Evolutionary conservation across 176 grass and related monocot genomes (phyloP).

Genomic region (Thinopyrum elongatum): DNA sequence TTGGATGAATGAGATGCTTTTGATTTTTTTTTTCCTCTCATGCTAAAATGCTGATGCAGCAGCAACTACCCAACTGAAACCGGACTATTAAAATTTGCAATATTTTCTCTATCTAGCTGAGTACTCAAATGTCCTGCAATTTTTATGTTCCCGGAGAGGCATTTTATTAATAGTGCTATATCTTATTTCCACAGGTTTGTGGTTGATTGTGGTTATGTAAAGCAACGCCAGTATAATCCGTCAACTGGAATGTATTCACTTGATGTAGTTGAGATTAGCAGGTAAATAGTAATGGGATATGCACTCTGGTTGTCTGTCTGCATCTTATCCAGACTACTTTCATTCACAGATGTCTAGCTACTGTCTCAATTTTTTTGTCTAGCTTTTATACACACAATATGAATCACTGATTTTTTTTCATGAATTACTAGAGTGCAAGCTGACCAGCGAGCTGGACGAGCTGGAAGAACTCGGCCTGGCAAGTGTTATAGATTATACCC

Average conservation of each 20-base stretch:
- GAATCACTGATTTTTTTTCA: slow-evolving; percentile 10
- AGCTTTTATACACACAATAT: background rate
- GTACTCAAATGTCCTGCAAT: background rate
- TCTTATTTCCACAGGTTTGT: slow-evolving; percentile 64
- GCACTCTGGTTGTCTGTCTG: slow-evolving; percentile 1
- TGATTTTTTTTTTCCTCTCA: background rate
- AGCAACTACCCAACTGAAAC: slow-evolving; percentile 2
- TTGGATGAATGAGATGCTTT: slow-evolving; percentile 1
- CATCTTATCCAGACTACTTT: background rate
- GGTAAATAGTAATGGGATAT: slow-evolving; percentile 42
- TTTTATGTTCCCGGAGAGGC: background rate
- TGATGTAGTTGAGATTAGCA: slow-evolving; percentile 97
- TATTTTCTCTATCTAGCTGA: background rate
- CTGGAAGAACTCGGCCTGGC: slow-evolving; percentile 94
- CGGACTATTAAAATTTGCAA: background rate
- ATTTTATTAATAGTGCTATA: background rate
- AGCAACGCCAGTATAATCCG: slow-evolving; percentile 93
- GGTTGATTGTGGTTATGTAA: slow-evolving; percentile 95
- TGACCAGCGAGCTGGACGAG: slow-evolving; percentile 91
- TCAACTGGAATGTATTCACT: slow-evolving; percentile 97
- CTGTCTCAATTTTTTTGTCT: background rate
- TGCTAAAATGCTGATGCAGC: background rate
- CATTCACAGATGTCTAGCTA: background rate
- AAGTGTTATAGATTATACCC: slow-evolving; percentile 92
- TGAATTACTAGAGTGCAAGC: slow-evolving; percentile 79